Percentiles rank a stretch among this genome's conserved stretches.
Conservation (phyloP, 139 green algal species). For the Eudorina sp. region DNA sequence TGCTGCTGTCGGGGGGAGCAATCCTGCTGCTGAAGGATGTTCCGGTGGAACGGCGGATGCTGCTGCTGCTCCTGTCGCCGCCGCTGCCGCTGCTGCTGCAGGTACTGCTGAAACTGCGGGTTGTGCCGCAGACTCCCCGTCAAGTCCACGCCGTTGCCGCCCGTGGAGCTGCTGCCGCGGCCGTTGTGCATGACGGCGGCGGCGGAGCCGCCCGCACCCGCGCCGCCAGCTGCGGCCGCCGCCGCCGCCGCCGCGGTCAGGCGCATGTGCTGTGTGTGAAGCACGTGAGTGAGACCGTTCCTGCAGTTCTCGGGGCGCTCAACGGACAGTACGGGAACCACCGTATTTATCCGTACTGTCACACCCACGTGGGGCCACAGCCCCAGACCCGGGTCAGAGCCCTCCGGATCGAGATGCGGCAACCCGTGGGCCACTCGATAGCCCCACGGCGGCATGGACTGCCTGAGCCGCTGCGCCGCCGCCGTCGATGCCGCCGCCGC, state of each 20-base stretch:
- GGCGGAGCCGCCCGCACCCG: neutral
- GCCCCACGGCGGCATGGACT: neutral
- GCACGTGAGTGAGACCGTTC: neutral
- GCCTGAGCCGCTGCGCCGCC: neutral
- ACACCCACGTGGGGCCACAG: neutral
- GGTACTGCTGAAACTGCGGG: neutral
- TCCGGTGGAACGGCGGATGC: neutral
- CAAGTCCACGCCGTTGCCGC: neutral
- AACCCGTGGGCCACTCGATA: neutral
- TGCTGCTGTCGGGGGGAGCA: no score
- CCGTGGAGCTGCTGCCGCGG: neutral
- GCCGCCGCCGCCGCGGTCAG: neutral
- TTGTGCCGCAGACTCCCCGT: neutral
- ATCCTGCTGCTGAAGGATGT: no score
- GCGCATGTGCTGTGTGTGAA: slow-evolving; percentile 11
- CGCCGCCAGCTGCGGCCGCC: neutral
- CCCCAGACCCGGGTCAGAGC: neutral
- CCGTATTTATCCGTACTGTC: neutral
- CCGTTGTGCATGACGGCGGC: no score
- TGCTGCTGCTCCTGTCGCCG: neutral
- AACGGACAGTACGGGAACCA: neutral
- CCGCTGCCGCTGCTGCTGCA: neutral
- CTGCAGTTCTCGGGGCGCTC: neutral
- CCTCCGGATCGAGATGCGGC: neutral
- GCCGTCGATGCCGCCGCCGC: neutral